Evolutionary conservation across 2,329 filamentous ascomycete genomes (phyloP), one percentile per base, ranked within the genome.

Genomic region (Cylindrodendrum hubeiense): DNA sequence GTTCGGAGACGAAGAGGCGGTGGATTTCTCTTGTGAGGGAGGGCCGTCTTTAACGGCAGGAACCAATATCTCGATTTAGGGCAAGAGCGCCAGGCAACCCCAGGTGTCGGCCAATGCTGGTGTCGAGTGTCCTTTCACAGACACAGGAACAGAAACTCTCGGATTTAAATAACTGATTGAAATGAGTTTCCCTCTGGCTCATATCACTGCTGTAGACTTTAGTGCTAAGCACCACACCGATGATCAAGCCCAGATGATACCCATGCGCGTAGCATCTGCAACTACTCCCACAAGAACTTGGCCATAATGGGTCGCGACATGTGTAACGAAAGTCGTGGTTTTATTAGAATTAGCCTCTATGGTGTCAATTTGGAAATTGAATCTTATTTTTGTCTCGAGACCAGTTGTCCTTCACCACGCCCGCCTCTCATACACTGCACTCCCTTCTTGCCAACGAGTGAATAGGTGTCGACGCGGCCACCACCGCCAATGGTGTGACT

Each of bases 401-500:
- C 21, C 21, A 33, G n/a, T n/a, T 30, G 44, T 2, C 15, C 28
- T 52, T 37, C 7, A 54, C 44, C 41, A 41, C 26, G 21, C n/a
- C 19, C 28, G 33, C 60, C 34, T 67, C 39, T 60, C 65, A 44
- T 47, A 22, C 30, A 53, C 46, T 5, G 33, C 44, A 19, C 54
- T 37, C 47, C 61, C 53, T 54, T 64, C 37, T 57, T 54, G 51
- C 71, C 67, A 64, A 22, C 63, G 60, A 47, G 58, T 44, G 10
- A 71, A 55, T 26, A 51, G 60, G 24, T 53, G 24, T 21, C 66
- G 64, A 59, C 55, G 56, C 28, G 76, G 71, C 59, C 75, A 49
- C 79, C 79, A 80, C 55, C 75, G 72, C 77, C 76, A 79, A 39
- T 72, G 67, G 46, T 75, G 73, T 55, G 73, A 70, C 54, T 67